Conservation (phyloP, 106 monocot species). For the Amphibolis antarctica region DNA sequence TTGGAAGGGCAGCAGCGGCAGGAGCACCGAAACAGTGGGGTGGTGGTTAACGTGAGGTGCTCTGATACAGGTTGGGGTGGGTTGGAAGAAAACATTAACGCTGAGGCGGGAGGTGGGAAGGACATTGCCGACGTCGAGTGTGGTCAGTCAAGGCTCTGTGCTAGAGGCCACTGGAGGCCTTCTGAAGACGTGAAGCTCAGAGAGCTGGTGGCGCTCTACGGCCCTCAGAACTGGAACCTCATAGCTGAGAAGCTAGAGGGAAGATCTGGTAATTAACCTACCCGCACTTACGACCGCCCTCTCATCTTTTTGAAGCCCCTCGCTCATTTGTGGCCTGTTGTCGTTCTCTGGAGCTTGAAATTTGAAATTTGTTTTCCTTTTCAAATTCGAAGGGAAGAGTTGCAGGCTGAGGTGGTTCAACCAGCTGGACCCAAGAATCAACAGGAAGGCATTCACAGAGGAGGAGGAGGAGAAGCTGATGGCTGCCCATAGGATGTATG, state of each 20-base stretch:
- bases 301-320: too few relatives aligned
- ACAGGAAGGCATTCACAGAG: constrained; percentile 65
- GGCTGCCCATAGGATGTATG: constrained; percentile 75
- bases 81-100: background rate
- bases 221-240: constrained; percentile 97
- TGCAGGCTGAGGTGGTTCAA: constrained; percentile 94
- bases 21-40: background rate
- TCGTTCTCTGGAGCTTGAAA: background rate
- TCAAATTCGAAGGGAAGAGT: constrained; percentile 51
- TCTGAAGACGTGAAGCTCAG: constrained; percentile 83
- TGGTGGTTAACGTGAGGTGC: background rate
- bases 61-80: constrained; percentile 4
- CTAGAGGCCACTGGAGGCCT: constrained; percentile 89
- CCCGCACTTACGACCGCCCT: background rate
- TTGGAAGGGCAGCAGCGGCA: background rate
- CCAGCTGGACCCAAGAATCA: constrained; percentile 87
- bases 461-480: constrained; percentile 85
- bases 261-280: constrained; percentile 52
- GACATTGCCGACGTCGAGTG: constrained; percentile 5
- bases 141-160: constrained; percentile 54
- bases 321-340: too few relatives aligned
- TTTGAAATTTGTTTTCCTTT: background rate
- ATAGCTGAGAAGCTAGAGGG: constrained; percentile 81
- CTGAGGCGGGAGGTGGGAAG: background rate
- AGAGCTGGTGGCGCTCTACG: constrained; percentile 68